Base-by-base conservation (phyloP, 352 stramenopile species). In the Globisporangium cederbergense region DNA sequence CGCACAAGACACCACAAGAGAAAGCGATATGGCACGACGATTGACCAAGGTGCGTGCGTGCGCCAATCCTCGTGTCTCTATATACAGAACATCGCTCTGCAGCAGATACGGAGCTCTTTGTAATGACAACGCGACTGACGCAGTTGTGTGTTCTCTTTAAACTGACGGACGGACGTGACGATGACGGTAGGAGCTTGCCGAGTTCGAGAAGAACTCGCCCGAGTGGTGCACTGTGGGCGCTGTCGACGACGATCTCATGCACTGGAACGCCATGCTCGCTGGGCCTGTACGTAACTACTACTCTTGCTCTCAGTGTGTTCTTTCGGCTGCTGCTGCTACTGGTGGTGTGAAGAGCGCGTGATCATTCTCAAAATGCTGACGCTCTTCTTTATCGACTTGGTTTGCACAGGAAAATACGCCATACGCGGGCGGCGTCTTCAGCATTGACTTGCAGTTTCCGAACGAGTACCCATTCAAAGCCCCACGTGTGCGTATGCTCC, bases 381-480 rank as follows among this genome's bases (percentile, higher is more conserved):
- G 51, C 18, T 6, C 13, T 38, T 28, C n/a, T 25, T 34, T 25
- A n/a, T 68, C 18, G 65, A 14, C 54, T 10, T 55, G 25, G 46
- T 45, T 25, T 53, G 7, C 52, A 20, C 57, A 96, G 88, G 82
- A 96, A 52, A 79, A 90, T 70, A 81, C 90, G 50, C 90, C 92
- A 53, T 97, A 96, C 73, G 77, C 77, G 11, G 88, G 88, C 3
- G 93, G 88, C 59, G 90, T 95, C 61, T 99, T 99, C 67, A 94
- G 90, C 60, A 85, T 99, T 64, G 87, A 98, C 67, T 72, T 99
- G 51, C 81, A 96, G 64, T 99, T 99, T 71, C 96, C 97, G 0
- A 85, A 86, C 13, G 93, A 99, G 67, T 99, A 99, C 72, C 97
- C 97, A 28, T 98, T 98, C 78, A 98, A 98, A 71, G 86, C 92